A percentile compares a stretch with the other conserved stretches of the same genome.
Evolutionary conservation across 331 rosid species (phyloP).

Genomic region (Prunus yedoensis): DNA sequence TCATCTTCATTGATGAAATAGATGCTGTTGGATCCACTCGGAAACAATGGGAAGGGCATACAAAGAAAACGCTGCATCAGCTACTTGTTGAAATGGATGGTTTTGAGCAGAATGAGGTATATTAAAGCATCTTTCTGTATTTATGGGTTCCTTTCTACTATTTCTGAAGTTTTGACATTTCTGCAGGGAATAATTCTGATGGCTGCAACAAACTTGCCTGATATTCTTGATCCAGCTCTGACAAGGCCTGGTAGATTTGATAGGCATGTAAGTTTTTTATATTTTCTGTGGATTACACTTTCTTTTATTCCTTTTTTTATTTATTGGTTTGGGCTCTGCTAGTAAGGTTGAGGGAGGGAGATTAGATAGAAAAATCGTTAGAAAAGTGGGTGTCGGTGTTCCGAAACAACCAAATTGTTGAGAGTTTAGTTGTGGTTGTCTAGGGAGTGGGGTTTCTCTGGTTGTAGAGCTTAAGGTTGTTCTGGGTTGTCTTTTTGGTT

Average conservation of each 20-base stretch:
- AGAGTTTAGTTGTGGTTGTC: too few species aligned
- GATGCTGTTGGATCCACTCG: conserved; percentile 99
- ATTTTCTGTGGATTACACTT: not conserved
- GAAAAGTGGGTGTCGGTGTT: too few species aligned
- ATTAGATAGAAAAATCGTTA: too few species aligned
- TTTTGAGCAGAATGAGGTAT: conserved; percentile 99
- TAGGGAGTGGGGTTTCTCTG: too few species aligned
- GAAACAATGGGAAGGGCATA: conserved; percentile 99
- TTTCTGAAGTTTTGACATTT: conserved; percentile 18
- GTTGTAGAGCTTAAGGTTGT: too few species aligned
- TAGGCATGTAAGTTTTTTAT: conserved; percentile 80
- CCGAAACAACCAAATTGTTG: too few species aligned
- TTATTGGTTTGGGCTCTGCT: not conserved
- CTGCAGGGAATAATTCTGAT: conserved; percentile 92
- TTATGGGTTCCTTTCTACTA: conserved; percentile 23
- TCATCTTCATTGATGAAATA: conserved; percentile 95
- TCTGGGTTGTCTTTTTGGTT: too few species aligned
- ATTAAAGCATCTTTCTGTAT: conserved; percentile 15
- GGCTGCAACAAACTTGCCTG: conserved; percentile 99
- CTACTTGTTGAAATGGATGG: conserved; percentile 99
- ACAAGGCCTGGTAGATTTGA: conserved; percentile 99
- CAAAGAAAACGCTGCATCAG: conserved; percentile 97
- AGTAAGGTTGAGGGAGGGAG: too few species aligned
- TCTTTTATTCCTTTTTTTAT: not conserved
- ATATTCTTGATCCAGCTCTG: conserved; percentile 98